Evolutionary conservation across 768 basidiomycete genomes (phyloP), one percentile per base, ranked within the genome.

Genomic region (Lactarius sanguifluus): DNA sequence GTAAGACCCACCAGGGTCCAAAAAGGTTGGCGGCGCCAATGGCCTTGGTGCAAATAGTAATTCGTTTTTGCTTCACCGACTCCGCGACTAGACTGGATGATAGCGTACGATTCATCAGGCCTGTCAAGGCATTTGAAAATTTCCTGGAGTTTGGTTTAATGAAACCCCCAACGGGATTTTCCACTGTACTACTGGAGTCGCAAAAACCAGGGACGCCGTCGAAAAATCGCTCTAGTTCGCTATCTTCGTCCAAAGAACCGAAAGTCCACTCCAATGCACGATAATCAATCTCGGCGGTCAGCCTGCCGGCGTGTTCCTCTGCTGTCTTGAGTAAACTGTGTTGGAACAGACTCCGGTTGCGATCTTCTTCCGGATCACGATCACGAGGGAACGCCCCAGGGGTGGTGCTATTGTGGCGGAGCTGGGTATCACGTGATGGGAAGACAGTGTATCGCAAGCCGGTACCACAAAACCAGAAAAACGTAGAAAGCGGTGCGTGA

Each of bases 101-200:
- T 18, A 66, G 38, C 30, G 65, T 66, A n/a, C 65, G 61, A 18
- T 66, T 18, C 61, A 66, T 66, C 47, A 62, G 23, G n/a, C 7
- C 61, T 1, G 34, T 36, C 57, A 66, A 58, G 16, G 38, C 57
- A 10, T 3, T 5, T 30, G 45, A 50, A 18, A 66, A 20, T 15
- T 2, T 30, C 60, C 1, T 57, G 40, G 23, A 16, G 55, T 65
- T n/a, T 16, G 2, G 54, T 23, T 1, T 38, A 32, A 66, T 32
- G 56, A 66, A 61, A 3, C 25, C 43, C 5, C 2, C 47, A 7
- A 5, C 4, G 20, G 36, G 12, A 34, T 50, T 23, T 15, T 20
- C 15, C 8, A 65, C 13, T 9, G 36, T 28, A 0, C 4, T 28
- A 0, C 4, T 12, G 7, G 65, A 62, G 30, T 1, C 5, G 45